Conservation (phyloP, 1,139 yeast genomes). For the Ogataea hybrid region DNA sequence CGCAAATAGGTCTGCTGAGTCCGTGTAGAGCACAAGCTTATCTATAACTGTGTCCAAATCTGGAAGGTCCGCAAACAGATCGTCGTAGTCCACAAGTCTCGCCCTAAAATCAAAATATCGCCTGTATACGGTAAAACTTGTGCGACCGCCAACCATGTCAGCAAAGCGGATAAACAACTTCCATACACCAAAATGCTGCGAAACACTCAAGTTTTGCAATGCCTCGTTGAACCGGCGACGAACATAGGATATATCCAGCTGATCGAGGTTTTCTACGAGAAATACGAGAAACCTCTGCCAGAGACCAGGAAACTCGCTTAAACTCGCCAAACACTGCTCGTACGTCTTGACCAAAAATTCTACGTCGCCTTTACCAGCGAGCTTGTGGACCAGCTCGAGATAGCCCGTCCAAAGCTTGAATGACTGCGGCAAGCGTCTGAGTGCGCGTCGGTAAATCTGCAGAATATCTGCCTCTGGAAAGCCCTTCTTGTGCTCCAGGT, state of each 20-base stretch:
- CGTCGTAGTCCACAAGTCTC: slow-evolving; percentile 28
- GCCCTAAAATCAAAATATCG: slow-evolving; percentile 42
- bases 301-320: slow-evolving; percentile 46
- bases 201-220: slow-evolving; percentile 46
- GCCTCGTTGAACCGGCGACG: slow-evolving; percentile 53
- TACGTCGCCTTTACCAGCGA: slow-evolving; percentile 27
- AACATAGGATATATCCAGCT: slow-evolving; percentile 41
- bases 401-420: slow-evolving; percentile 58
- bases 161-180: slow-evolving; percentile 53
- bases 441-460: slow-evolving; percentile 47
- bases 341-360: slow-evolving; percentile 38
- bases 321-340: slow-evolving; percentile 44
- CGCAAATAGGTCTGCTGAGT: slow-evolving; percentile 10
- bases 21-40: slow-evolving; percentile 28
- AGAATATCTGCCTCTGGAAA: slow-evolving; percentile 15
- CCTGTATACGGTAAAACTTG: slow-evolving; percentile 42
- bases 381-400: slow-evolving; percentile 28
- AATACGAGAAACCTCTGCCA: slow-evolving; percentile 59
- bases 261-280: slow-evolving; percentile 34
- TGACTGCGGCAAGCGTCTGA: slow-evolving; percentile 44
- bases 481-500: slow-evolving; percentile 39
- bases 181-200: slow-evolving; percentile 65
- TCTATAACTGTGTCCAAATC: slow-evolving; percentile 24
- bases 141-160: slow-evolving; percentile 39
- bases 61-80: slow-evolving; percentile 5